Percentiles rank a stretch among this genome's conserved stretches.
Evolutionary conservation across 1,139 yeast genomes (phyloP).

Genomic region (Yamadazyma jaroonii): DNA sequence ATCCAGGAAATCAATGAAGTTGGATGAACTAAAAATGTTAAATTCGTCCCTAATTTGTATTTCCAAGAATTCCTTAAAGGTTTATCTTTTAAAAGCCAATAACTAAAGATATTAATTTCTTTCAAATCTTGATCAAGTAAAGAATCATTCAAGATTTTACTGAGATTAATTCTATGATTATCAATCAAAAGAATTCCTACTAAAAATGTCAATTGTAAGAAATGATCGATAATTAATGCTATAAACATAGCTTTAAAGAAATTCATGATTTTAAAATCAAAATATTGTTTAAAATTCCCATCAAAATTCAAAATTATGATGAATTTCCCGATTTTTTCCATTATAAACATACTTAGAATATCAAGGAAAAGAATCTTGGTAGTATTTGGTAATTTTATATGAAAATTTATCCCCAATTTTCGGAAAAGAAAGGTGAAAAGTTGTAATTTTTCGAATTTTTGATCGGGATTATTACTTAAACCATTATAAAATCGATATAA

Average conservation of each 20-base stretch:
- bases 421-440: slow-evolving; percentile 2
- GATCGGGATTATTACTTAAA: slow-evolving; percentile 11
- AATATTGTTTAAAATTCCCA: slow-evolving; percentile 19
- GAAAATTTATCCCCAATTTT: slow-evolving; percentile 2
- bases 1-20: slow-evolving; percentile 18
- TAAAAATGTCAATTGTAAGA: slow-evolving; percentile 61
- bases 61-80: slow-evolving; percentile 22
- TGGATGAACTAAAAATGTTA: slow-evolving; percentile 36
- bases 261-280: slow-evolving; percentile 17
- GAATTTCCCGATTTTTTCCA: slow-evolving; percentile 7
- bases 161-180: slow-evolving; percentile 58
- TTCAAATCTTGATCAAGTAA: slow-evolving; percentile 4
- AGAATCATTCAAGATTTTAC: slow-evolving; percentile 36
- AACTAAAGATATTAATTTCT: slow-evolving; percentile 24
- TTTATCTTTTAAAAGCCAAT: slow-evolving; percentile 19
- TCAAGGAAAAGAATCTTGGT: slow-evolving; percentile 19
- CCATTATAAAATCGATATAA: slow-evolving; percentile 26
- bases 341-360: slow-evolving; percentile 9
- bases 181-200: slow-evolving; percentile 67
- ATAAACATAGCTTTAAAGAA: slow-evolving; percentile 20
- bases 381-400: slow-evolving; percentile 18
- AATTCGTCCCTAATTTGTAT: slow-evolving; percentile 31
- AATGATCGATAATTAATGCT: slow-evolving; percentile 53
- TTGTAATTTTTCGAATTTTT: slow-evolving; percentile 11
- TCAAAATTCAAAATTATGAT: slow-evolving; percentile 16